These are phyloP conservation scores for Cladosporium sp. DNA, from an alignment of 2,329 filamentous ascomycete species.

Conservation along the genomic window DNA sequence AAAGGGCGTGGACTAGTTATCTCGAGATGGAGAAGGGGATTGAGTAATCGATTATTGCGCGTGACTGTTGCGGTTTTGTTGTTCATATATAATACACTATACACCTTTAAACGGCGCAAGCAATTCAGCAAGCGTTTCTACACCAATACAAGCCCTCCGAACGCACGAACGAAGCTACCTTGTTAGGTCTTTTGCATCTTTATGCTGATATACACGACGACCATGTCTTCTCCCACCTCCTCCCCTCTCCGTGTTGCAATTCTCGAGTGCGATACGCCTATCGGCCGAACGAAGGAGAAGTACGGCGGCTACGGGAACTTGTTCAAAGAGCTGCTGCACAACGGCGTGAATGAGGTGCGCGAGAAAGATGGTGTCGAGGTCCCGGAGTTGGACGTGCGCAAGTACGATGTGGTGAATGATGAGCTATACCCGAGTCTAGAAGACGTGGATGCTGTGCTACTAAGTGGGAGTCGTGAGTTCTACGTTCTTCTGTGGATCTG, in stretches of 20 bases:
- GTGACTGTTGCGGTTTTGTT: too few species aligned
- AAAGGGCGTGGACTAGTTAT: neutral
- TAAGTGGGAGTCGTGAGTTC: slow-evolving; percentile 61
- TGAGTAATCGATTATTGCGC: neutral
- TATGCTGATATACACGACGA: neutral
- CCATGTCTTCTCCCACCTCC: slow-evolving; percentile 1
- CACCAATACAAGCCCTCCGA: neutral
- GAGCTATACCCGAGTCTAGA: slow-evolving; percentile 70
- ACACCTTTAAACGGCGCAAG: too few species aligned
- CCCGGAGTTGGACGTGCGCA: slow-evolving; percentile 57
- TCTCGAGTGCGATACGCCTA: slow-evolving; percentile 81
- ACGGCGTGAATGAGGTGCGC: slow-evolving; percentile 48
- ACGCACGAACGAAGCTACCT: neutral
- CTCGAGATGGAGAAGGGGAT: neutral
- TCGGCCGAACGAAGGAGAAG: slow-evolving; percentile 61
- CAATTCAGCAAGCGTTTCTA: neutral
- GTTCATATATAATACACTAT: too few species aligned
- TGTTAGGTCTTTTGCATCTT: neutral
- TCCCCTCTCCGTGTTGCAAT: slow-evolving; percentile 71
- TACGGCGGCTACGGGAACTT: slow-evolving; percentile 72
- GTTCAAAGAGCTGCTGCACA: slow-evolving; percentile 53
- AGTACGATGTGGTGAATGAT: slow-evolving; percentile 69
- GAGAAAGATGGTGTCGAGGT: slow-evolving; percentile 49
- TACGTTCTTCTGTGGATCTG: neutral
- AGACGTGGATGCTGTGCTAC: slow-evolving; percentile 75